Evolutionary conservation across 495 filamentous ascomycete species (phyloP), one percentile per base, ranked within the genome.

Genomic region (Pseudevernia furfuracea): DNA sequence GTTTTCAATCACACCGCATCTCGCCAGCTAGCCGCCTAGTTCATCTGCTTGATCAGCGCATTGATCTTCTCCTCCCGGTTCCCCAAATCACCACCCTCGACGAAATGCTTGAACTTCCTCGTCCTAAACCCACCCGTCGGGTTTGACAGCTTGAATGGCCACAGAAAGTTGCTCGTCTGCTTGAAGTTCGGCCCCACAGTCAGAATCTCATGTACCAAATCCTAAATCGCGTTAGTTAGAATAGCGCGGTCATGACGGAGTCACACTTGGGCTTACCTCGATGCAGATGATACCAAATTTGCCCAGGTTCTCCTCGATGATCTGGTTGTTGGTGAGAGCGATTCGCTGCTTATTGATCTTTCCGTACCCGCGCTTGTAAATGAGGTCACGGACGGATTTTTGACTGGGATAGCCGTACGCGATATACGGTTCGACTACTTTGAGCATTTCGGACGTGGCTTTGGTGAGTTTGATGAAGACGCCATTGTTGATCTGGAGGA

Each of bases 401-500:
- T 98, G 68, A 97, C 96, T 96, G 80, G 94, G 95, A 83, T 96
- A 96, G 75, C 94, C 95, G 76, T 97, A 98, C 76, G 95, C 93
- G 73, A 97, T 88, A 86, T 90, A 97, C 72, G 92, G 92, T 84
- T 97, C 92, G 79, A 96, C 90, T 71, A 96, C 85, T 82, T 92
- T 96, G 75, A 97, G 83, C 92, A 97, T 97, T 85, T 96, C 92
- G 71, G 86, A 77, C 73, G 95, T 98, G 63, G 94, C 94, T 89
- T 98, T 97, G 81, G 91, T 97, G 71, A 97, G 82, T 73, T 88
- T 89, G 77, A 98, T 81, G 81, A 98, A 98, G 80, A 96, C 89
- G 80, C 93, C 95, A 80, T 94, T 97, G 91, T 98, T 98, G 89
- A 98, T 97, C 84, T 98, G 94, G 75, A 97, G 87, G 69, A 98